Evolutionary conservation across 139 green algal genomes (phyloP), one percentile per base, ranked within the genome.

Genomic region (Chlorella sorokiniana): DNA sequence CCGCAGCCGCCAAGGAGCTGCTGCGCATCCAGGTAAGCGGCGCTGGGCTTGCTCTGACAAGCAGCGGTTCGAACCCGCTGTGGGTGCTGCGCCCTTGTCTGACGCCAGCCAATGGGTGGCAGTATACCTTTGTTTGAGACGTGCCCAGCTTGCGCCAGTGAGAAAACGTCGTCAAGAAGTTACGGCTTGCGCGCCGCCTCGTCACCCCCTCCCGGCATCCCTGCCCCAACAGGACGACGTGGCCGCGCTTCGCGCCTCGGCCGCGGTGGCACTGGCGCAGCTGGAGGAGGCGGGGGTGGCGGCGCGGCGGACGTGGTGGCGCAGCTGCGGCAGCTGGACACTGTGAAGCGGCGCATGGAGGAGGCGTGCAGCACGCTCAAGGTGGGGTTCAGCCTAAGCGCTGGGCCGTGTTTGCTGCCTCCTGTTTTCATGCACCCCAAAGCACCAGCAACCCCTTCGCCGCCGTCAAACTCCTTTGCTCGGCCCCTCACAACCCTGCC

Each of bases 1-100:
- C 95, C 1, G 89, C 90, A 42, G 95, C 95, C 23, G 88, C 94
- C n/a, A 86, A 91, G 40, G 95, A 98, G 71, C 92, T 97, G 0
- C 82, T 89, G 18, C 81, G 83, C 56, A 83, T 92, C 33, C 37
- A 89, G 78, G 87, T 86, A 42, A 23, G 38, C 33, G 38, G 27
- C 20, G 23, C 8, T 71, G 9, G 5, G 8, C n/a, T 10, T 41
- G 64, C 1, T 16, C 27, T 31, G n/a, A 2, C 67, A 54, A 73
- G 69, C 41, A 27, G 69, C 37, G 37, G 31, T 16, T 33, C 31
- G 9, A 52, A 33, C 25, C 20, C 7, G 65, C 14, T 1, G 3
- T 3, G 16, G 64, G 64, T 29, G 35, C 10, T 52, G 38, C n/a
- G n/a, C 48, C 14, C 48, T 59, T 59, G 48, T 11, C 48, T 59